A percentile compares a stretch with the other conserved stretches of the same genome.
These are phyloP conservation scores for Sporothrix globosa DNA, from an alignment of 2,329 filamentous ascomycete genomes.

Conservation along the genomic window DNA sequence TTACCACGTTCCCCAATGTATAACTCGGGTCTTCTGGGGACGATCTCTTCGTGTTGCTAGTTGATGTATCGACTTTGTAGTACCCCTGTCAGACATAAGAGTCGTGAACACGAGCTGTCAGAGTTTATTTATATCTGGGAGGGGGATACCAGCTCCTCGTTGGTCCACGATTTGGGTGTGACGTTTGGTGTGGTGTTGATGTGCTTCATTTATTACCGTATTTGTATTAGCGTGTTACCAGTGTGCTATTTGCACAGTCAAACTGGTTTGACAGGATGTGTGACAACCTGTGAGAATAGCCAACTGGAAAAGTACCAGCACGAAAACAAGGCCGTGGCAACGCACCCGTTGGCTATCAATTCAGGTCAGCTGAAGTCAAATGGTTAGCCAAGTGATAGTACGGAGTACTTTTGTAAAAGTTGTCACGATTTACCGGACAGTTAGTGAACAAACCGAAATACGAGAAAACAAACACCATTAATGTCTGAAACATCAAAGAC, in stretches of 20 bases:
- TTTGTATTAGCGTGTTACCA: not conserved
- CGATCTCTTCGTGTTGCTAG: slow-evolving; percentile 16
- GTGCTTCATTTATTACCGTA: slow-evolving; percentile 6
- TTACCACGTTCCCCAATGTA: no score
- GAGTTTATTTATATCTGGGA: slow-evolving; percentile 9
- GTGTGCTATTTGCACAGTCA: not conserved
- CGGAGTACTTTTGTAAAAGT: not conserved
- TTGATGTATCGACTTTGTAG: not conserved
- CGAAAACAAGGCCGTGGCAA: slow-evolving; percentile 24
- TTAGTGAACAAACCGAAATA: not conserved
- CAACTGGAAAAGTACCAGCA: not conserved
- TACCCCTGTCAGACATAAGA: not conserved
- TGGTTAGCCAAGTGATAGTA: not conserved
- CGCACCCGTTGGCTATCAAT: not conserved
- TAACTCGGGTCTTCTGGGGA: not conserved
- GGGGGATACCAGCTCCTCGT: not conserved
- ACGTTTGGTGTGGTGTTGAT: slow-evolving; percentile 21
- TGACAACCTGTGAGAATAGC: not conserved
- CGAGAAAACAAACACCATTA: not conserved
- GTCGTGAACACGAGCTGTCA: slow-evolving; percentile 4
- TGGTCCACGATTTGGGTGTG: not conserved
- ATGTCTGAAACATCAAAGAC: not conserved
- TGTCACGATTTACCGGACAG: not conserved
- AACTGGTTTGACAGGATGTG: not conserved
- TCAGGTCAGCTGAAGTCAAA: not conserved